These are phyloP conservation scores for Haematococcus sp. DNA, from an alignment of 139 green algal genomes.

Conservation along the genomic window DNA sequence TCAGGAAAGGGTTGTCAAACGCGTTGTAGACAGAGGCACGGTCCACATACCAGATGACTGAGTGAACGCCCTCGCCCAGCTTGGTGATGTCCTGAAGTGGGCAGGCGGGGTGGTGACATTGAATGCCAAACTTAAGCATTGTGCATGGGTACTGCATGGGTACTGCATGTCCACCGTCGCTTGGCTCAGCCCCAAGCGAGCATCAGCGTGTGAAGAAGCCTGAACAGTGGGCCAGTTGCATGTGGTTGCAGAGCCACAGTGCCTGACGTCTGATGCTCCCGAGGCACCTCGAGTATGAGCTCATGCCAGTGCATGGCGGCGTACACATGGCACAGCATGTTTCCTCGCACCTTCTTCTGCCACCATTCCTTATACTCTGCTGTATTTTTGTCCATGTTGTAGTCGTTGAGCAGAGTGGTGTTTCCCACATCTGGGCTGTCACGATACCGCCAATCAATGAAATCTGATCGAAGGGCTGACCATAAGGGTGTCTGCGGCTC, in stretches of 20 bases:
- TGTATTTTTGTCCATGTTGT: constrained; percentile 6
- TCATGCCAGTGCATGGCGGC: no score
- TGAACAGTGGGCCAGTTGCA: no score
- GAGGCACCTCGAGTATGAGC: no score
- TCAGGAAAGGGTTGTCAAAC: constrained; percentile 22
- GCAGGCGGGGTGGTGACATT: not conserved
- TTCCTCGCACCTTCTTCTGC: constrained; percentile 3
- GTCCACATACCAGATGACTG: constrained; percentile 23
- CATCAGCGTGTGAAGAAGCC: no score
- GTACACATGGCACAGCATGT: no score
- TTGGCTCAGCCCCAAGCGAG: no score
- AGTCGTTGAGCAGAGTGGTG: constrained; percentile 14
- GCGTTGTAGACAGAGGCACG: constrained; percentile 11
- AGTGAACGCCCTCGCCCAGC: constrained; percentile 4
- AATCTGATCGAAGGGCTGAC: constrained; percentile 14
- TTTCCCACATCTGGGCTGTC: not conserved
- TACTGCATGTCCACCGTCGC: no score
- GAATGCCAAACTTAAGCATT: no score
- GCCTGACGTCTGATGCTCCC: no score
- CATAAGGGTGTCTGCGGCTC: constrained; percentile 10
- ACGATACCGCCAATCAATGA: constrained; percentile 28
- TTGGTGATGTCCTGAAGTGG: constrained; percentile 9
- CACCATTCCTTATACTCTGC: constrained; percentile 4
- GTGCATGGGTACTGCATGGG: no score
- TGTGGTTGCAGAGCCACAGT: no score